Conservation (phyloP, 2,329 filamentous ascomycete genomes). For the Verruconis gallopava region DNA sequence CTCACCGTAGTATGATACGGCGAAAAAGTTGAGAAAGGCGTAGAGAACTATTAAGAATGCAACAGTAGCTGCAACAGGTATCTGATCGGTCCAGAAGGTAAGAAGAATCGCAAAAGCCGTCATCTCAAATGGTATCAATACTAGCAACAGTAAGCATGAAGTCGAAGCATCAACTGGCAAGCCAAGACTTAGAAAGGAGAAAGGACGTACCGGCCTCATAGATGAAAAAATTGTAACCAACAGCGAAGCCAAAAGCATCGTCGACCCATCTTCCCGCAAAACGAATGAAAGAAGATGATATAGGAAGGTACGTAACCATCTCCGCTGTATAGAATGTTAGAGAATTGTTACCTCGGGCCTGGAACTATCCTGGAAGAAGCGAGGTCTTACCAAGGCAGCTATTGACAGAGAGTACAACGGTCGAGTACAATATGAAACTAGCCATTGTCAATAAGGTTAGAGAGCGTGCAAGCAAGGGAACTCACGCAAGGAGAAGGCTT, state of each 20-base stretch:
- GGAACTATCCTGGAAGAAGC: too few relatives aligned
- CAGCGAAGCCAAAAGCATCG: constrained; percentile 17
- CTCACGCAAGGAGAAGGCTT: too few relatives aligned
- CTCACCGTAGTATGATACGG: not conserved
- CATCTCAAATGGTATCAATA: constrained; percentile 41
- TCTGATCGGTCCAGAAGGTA: constrained; percentile 8
- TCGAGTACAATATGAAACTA: too few relatives aligned
- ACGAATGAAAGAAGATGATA: constrained; percentile 51
- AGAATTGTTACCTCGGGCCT: too few relatives aligned
- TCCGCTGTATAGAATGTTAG: constrained; percentile 50
- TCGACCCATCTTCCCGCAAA: constrained; percentile 54
- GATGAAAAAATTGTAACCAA: constrained; percentile 39
- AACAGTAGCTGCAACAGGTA: constrained; percentile 7
- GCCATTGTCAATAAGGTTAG: too few relatives aligned
- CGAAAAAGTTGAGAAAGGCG: constrained; percentile 12
- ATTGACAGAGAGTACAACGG: too few relatives aligned
- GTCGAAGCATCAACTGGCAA: too few relatives aligned
- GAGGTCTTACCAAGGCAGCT: too few relatives aligned
- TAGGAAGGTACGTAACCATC: constrained; percentile 50
- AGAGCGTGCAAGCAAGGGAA: too few relatives aligned
- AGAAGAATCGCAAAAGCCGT: constrained; percentile 30
- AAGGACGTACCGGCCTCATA: constrained; percentile 38
- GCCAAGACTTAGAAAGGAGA: too few relatives aligned
- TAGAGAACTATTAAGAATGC: constrained; percentile 1
- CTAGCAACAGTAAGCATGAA: too few relatives aligned